Base-by-base conservation (phyloP, 345 rosid species). In the Salix suchowensis region DNA sequence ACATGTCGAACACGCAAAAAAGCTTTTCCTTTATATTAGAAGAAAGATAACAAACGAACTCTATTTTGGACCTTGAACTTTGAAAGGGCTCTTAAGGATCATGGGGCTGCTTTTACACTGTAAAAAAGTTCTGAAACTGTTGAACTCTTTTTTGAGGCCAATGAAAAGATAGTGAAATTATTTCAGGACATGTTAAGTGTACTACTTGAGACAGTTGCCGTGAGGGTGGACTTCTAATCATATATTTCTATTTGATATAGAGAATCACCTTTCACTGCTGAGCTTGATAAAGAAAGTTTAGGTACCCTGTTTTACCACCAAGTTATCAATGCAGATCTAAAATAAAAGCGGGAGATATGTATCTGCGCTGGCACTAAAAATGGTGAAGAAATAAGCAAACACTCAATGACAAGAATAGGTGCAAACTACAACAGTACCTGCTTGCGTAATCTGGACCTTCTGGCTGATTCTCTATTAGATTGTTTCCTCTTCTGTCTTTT, bases 401-500 rank as follows among this genome's bases (percentile, higher is more conserved):
- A 67, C 16, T 34, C n/a, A 4, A 36, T 2, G 19, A 65, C 32
- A 61, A 13, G 42, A 75, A 75, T 67, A 28, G 10, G 8, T 7
- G 26, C 4, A 67, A 65, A 39, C 44, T 61, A 26, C 15, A 36
- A 28, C 21, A 4, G 24, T 84, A 93, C 99, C 97, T 96, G 99
- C 85, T 96, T 96, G 11, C 99, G 93, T 83, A 93, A 80, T 86
- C 99, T 91, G 64, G 99, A 96, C 76, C 99, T 88, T 80, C 98
- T 88, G 3, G 99, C 99, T 1, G 99, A 96, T 84, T 96, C 98
- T 79, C 99, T 83, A 74, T 96, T 96, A 55, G 99, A 96, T 74
- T 94, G 99, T 89, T 96, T 96, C 84, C 99, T 87, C 76, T 90
- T 91, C 88, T 93, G 99, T 68, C 92, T 85, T 87, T 96, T 96